These are phyloP conservation scores for Beauveria sp. DNA, from an alignment of 2,329 filamentous ascomycete genomes.

Conservation along the genomic window DNA sequence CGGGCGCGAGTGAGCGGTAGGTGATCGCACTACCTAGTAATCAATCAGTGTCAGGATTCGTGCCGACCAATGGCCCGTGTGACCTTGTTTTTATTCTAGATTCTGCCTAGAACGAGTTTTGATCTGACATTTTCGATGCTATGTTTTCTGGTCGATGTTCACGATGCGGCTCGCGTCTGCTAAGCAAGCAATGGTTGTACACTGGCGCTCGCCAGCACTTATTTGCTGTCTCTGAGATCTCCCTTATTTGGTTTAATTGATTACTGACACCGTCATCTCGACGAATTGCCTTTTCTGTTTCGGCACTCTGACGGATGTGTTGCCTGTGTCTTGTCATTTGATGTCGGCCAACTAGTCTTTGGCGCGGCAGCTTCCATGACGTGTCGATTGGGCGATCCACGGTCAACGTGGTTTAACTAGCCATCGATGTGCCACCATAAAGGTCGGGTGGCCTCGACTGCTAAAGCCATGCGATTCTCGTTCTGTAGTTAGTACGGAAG, in stretches of 20 bases:
- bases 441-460: background rate
- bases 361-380: background rate
- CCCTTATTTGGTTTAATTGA: background rate
- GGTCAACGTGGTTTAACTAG: background rate
- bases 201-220: background rate
- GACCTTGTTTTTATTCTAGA: too few species aligned
- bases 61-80: too few species aligned
- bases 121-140: background rate
- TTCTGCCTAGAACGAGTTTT: too few species aligned
- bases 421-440: background rate
- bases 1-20: too few species aligned
- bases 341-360: background rate
- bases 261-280: background rate
- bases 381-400: constrained; percentile 4
- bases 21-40: too few species aligned
- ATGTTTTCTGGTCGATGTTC: background rate
- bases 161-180: background rate
- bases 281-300: background rate
- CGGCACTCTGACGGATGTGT: too few species aligned
- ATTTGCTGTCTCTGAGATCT: background rate
- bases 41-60: too few species aligned
- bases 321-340: too few species aligned
- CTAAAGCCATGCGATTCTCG: too few species aligned
- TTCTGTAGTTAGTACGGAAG: too few species aligned
- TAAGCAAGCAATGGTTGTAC: background rate